Evolutionary conservation across 2,329 filamentous ascomycete species (phyloP), one percentile per base, ranked within the genome.

Genomic region (Fusarium citri): DNA sequence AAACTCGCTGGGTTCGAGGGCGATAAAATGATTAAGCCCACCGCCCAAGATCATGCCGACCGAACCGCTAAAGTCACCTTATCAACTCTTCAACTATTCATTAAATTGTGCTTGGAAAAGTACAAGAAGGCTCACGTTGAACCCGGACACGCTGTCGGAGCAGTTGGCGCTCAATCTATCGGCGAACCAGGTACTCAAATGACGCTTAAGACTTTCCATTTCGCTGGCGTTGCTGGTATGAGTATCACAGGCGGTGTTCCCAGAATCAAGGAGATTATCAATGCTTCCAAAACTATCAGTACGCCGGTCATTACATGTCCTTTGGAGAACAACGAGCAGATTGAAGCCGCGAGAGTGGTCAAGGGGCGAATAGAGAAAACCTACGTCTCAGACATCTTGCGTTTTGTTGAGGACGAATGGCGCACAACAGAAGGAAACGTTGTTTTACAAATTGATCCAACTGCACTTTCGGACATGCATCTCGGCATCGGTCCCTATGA

Each of bases 261-360:
- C 2, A 95, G 96, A 90, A 99, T 99, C 84, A 99, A 99, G 83
- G 96, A 99, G 85, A 99, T 99, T 73, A 99, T 99, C 89, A 99
- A 99, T 82, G 96, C 96, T 8, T 97, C 94, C 11, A 97, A 94
- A 79, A 85, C 86, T 51, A 99, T 99, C 80, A 97, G 92, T 79
- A 99, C 96, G 1, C 96, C 96, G 0, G 92, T 99, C 77, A 97
- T 99, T 72, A 90, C 88, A 8, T 98, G 96, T 76, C 91, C 93
- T 7, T 85, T 98, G 8, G 87, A 93, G 69, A 96, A 94, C 76
- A 89, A 90, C 64, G 83, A 87, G 58, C 88, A 91, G 70, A 89
- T 96, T 57, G 88, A 91, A 70, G 93, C 92, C 4, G 96, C 95
- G n/a, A 90, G 91, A 31, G 90, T 97, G 42, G 95, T 97, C 72